These are phyloP conservation scores for Leptographium galeiforme DNA, from an alignment of 2,329 filamentous ascomycete species.

Conservation along the genomic window DNA sequence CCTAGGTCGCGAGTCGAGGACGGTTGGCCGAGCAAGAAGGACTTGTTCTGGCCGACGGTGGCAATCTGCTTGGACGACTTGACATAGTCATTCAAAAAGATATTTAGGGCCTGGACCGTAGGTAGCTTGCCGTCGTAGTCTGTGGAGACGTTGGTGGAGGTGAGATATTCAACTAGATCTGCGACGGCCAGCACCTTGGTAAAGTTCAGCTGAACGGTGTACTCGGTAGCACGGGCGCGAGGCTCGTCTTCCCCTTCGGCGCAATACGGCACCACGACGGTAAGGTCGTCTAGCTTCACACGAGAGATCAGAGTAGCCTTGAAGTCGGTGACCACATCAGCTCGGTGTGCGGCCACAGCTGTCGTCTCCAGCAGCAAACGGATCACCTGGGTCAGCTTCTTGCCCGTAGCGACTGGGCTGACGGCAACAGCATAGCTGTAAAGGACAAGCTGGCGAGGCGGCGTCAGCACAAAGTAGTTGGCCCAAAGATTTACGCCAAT, in stretches of 20 bases:
- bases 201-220: conserved; percentile 13
- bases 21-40: conserved; percentile 12
- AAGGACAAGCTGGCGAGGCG: conserved; percentile 8
- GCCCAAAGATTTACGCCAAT: conserved; percentile 11
- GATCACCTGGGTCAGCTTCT: conserved; percentile 11
- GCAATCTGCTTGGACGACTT: conserved; percentile 14
- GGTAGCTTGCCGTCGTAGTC: conserved; percentile 14
- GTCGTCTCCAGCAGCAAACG: conserved; percentile 14
- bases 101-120: conserved; percentile 60
- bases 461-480: conserved; percentile 14
- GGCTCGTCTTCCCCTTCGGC: conserved; percentile 18
- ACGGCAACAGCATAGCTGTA: conserved; percentile 13
- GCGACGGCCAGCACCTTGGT: conserved; percentile 15
- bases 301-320: conserved; percentile 19
- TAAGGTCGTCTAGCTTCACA: conserved; percentile 9
- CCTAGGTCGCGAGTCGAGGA: conserved; percentile 13
- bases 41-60: conserved; percentile 18
- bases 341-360: conserved; percentile 7
- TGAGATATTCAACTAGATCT: conserved; percentile 15
- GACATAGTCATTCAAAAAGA: conserved; percentile 37
- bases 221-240: conserved; percentile 4
- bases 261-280: conserved; percentile 13
- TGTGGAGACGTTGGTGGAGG: conserved; percentile 12
- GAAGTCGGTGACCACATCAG: conserved; percentile 21
- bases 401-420: conserved; percentile 7